These are phyloP conservation scores for Lactarius akahatsu DNA, from an alignment of 768 basidiomycete species.

Conservation along the genomic window DNA sequence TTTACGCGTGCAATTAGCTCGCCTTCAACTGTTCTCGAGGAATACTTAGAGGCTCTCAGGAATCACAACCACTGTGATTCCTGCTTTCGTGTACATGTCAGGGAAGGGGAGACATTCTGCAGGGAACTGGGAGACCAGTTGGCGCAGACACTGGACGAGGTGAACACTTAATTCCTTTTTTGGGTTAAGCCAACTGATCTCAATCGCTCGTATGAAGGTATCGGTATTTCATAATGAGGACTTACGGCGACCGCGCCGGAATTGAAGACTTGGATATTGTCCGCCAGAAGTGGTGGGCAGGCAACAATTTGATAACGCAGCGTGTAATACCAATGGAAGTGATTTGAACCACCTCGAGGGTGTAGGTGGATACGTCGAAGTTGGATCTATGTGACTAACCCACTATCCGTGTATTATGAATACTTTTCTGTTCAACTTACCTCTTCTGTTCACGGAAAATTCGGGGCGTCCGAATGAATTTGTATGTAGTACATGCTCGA, in stretches of 20 bases:
- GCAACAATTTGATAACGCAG: too few relatives aligned
- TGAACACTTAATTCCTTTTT: neutral
- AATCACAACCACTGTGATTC: neutral
- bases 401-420: too few relatives aligned
- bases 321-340: too few relatives aligned
- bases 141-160: conserved; percentile 1
- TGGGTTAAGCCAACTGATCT: neutral
- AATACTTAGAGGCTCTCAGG: conserved; percentile 10
- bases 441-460: too few relatives aligned
- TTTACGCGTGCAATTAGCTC: neutral
- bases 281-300: neutral
- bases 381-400: too few relatives aligned
- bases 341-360: too few relatives aligned
- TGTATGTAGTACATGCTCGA: too few relatives aligned
- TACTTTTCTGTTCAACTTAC: too few relatives aligned
- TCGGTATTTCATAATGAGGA: neutral
- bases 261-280: neutral
- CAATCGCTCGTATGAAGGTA: too few relatives aligned
- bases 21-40: neutral
- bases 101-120: conserved; percentile 1
- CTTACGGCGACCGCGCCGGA: neutral
- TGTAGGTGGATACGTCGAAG: too few relatives aligned
- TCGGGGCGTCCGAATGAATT: too few relatives aligned
- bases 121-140: neutral
- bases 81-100: neutral